These are phyloP conservation scores for Protomyces macrosporus DNA, from an alignment of 1,139 yeast species.

Conservation along the genomic window DNA sequence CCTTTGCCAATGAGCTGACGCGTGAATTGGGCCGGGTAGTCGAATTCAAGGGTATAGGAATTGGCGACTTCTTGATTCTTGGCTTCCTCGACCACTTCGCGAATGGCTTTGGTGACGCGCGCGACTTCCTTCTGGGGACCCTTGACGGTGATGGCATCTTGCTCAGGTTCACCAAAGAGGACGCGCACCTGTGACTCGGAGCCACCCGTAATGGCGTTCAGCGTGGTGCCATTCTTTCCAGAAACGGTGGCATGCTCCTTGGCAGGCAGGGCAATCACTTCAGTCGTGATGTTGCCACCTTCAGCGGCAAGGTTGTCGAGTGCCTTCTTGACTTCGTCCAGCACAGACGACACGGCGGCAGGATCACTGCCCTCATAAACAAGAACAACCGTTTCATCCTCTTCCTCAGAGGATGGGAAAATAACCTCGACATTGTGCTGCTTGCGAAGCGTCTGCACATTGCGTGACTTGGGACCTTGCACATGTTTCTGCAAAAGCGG, in stretches of 20 bases:
- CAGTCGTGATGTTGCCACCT: conserved; percentile 52
- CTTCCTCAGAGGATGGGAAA: conserved; percentile 47
- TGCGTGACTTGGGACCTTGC: conserved; percentile 36
- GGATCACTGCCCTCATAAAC: conserved; percentile 37
- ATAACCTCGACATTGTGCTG: conserved; percentile 53
- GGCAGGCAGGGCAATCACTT: conserved; percentile 48
- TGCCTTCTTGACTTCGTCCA: conserved; percentile 47
- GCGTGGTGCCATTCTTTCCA: conserved; percentile 51
- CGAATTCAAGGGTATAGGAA: conserved; percentile 51
- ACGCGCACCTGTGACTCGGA: conserved; percentile 36
- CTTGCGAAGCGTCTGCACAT: conserved; percentile 47
- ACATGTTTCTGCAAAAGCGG: conserved; percentile 57
- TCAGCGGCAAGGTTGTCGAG: conserved; percentile 56
- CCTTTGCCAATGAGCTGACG: conserved; percentile 85
- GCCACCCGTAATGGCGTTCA: conserved; percentile 47
- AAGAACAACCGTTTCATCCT: conserved; percentile 44
- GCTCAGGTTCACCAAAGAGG: conserved; percentile 39
- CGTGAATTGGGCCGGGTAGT: conserved; percentile 62
- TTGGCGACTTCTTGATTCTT: conserved; percentile 58
- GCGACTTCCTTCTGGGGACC: conserved; percentile 60
- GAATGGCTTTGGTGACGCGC: conserved; percentile 51
- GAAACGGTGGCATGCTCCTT: conserved; percentile 55
- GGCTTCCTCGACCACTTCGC: conserved; percentile 56
- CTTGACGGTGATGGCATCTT: conserved; percentile 53
- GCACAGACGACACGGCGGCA: conserved; percentile 43